Evolutionary conservation across 176 grass and related monocot genomes (phyloP).

Genomic region (Triticum turgidum): DNA sequence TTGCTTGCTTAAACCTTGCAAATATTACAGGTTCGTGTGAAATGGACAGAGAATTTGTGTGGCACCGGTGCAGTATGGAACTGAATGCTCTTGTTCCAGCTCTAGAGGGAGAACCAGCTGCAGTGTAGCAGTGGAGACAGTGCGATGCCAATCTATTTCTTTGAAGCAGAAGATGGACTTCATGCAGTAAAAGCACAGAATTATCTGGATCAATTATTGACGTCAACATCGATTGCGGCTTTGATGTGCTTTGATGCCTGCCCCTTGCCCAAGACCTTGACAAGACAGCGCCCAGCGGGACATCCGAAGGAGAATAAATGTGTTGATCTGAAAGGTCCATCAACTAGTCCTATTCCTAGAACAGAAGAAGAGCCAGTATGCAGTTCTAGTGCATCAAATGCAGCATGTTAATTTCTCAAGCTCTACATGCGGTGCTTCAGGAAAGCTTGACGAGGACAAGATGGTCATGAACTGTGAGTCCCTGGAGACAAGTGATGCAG

Average conservation of each 20-base stretch:
- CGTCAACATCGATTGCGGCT: not conserved
- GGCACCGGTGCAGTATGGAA: conserved; percentile 64
- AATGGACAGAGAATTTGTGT: conserved; percentile 36
- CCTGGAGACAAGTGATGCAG: conserved; percentile 17
- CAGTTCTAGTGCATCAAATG: conserved; percentile 5
- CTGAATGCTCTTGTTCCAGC: conserved; percentile 61
- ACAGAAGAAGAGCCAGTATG: conserved; percentile 29
- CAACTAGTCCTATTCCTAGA: conserved; percentile 10
- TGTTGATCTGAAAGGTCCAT: conserved; percentile 41
- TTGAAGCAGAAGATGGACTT: conserved; percentile 18
- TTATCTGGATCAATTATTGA: not conserved
- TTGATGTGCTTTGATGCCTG: not conserved
- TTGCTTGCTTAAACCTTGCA: conserved; percentile 68
- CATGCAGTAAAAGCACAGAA: conserved; percentile 18
- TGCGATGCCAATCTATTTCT: conserved; percentile 28
- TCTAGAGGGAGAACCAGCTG: conserved; percentile 59
- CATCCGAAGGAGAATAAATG: conserved; percentile 15
- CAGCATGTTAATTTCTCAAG: conserved; percentile 23
- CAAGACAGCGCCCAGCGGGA: conserved; percentile 5
- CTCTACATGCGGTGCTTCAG: not conserved
- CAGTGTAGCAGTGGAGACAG: conserved; percentile 37
- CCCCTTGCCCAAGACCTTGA: not conserved
- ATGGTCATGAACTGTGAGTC: conserved; percentile 8
- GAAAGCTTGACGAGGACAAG: not conserved
- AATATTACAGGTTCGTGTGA: conserved; percentile 65